Percentiles rank a stretch among this genome's conserved stretches.
Evolutionary conservation across 768 basidiomycete genomes (phyloP).

Genomic region (Amanita brunnescens): DNA sequence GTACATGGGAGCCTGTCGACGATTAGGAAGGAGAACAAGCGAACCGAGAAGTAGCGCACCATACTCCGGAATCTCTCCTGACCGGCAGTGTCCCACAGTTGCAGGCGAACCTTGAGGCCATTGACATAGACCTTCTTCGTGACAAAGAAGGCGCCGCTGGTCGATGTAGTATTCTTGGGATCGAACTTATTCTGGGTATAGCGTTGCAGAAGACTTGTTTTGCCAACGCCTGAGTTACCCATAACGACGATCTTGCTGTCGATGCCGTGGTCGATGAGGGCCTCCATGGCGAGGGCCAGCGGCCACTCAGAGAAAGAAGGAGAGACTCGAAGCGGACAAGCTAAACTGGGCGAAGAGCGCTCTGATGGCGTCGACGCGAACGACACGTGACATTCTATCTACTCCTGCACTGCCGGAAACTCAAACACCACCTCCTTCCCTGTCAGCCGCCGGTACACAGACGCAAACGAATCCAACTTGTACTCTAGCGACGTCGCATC

Average conservation of each 20-base stretch:
- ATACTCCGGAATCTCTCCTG: slow-evolving; percentile 91
- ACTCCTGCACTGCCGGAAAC: slow-evolving; percentile 78
- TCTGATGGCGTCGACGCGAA: slow-evolving; percentile 5
- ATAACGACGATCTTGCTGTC: slow-evolving; percentile 96
- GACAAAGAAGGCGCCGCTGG: slow-evolving; percentile 89
- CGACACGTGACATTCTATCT: slow-evolving; percentile 31
- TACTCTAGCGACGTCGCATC: slow-evolving; percentile 98
- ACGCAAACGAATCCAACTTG: slow-evolving; percentile 99
- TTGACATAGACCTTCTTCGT: slow-evolving; percentile 86
- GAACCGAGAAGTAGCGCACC: slow-evolving; percentile 36
- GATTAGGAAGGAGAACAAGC: slow-evolving; percentile 7
- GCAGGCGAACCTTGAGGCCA: slow-evolving; percentile 77
- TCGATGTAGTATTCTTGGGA: slow-evolving; percentile 81
- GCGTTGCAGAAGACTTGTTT: slow-evolving; percentile 84
- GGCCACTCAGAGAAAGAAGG: slow-evolving; percentile 34
- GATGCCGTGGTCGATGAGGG: slow-evolving; percentile 76
- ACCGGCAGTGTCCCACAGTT: slow-evolving; percentile 91
- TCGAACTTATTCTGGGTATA: slow-evolving; percentile 90
- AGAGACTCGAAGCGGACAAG: slow-evolving; percentile 19
- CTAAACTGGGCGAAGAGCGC: slow-evolving; percentile 17
- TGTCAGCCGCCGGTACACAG: slow-evolving; percentile 90
- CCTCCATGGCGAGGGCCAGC: slow-evolving; percentile 33
- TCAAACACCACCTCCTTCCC: slow-evolving; percentile 97
- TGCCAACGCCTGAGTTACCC: slow-evolving; percentile 90
- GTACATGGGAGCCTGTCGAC: slow-evolving; percentile 81